A percentile compares a stretch with the other conserved stretches of the same genome.
Conservation (phyloP, 257 asterid species). For the Solanum appendiculatum region DNA sequence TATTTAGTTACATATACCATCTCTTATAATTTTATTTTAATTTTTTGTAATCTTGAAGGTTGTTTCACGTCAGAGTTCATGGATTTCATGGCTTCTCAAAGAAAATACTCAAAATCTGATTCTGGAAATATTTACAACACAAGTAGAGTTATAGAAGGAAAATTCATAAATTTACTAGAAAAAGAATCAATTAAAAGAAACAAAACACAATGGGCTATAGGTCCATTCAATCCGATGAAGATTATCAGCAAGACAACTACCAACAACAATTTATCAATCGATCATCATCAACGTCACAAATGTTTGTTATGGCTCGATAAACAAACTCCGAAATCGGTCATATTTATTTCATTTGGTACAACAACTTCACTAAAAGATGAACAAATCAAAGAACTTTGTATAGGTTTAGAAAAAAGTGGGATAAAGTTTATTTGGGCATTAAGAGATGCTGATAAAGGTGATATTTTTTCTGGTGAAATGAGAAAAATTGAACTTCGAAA, state of each 20-base stretch:
- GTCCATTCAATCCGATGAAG: conserved; percentile 55
- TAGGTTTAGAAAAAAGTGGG: conserved; percentile 27
- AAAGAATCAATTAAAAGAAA: conserved; percentile 18
- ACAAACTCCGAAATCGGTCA: conserved; percentile 20
- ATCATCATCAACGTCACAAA: conserved; percentile 2
- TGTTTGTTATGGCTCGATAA: conserved; percentile 45
- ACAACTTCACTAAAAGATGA: conserved; percentile 25
- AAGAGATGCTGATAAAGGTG: conserved; percentile 33
- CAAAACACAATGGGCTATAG: conserved; percentile 54
- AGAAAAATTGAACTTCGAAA: conserved; percentile 1
- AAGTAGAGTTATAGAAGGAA: conserved; percentile 37
- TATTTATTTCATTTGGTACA: conserved; percentile 43
- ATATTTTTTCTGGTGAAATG: background rate
- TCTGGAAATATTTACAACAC: conserved; percentile 63
- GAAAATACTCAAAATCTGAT: conserved; percentile 11
- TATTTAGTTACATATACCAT: background rate
- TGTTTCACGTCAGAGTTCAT: conserved; percentile 38
- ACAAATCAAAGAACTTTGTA: conserved; percentile 33
- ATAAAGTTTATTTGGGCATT: conserved; percentile 37
- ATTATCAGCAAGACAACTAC: background rate
- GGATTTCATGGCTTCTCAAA: conserved; percentile 23
- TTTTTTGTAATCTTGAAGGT: background rate
- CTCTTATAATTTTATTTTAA: background rate
- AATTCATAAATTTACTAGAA: conserved; percentile 26
- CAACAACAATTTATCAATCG: background rate